These are phyloP conservation scores for Diplodia seriata DNA, from an alignment of 2,329 filamentous ascomycete species.

Conservation along the genomic window DNA sequence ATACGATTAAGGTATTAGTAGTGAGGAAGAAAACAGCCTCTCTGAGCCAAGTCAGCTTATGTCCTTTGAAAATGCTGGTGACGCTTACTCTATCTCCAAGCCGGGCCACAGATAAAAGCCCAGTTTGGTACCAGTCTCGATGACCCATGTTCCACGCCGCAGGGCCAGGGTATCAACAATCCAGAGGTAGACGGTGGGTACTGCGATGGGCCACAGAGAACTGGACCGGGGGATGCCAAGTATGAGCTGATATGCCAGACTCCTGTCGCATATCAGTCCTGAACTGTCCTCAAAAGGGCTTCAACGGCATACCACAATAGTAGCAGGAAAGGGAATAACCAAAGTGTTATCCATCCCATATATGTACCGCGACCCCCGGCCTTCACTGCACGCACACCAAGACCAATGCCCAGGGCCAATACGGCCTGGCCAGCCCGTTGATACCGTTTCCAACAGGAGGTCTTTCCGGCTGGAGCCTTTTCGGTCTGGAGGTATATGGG, in stretches of 20 bases:
- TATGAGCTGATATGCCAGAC: conserved; percentile 68
- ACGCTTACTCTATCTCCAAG: conserved; percentile 67
- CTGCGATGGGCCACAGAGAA: conserved; percentile 64
- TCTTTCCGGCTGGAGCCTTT: neutral
- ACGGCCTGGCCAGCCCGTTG: conserved; percentile 58
- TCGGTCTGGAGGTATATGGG: conserved; percentile 59
- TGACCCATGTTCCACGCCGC: conserved; percentile 73
- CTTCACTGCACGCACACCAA: conserved; percentile 57
- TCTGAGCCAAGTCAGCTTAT: conserved; percentile 37
- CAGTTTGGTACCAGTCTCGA: conserved; percentile 71
- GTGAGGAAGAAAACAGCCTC: conserved; percentile 76
- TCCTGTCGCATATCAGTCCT: conserved; percentile 48
- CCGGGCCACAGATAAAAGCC: conserved; percentile 67
- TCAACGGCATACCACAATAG: conserved; percentile 60
- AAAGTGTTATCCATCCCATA: conserved; percentile 71
- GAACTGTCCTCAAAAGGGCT: too few species aligned
- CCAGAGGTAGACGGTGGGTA: conserved; percentile 75
- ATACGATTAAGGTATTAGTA: conserved; percentile 73
- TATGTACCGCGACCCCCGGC: conserved; percentile 65
- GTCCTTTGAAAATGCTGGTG: neutral
- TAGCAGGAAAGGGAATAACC: conserved; percentile 71
- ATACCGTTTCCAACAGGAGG: conserved; percentile 38
- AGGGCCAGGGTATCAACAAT: conserved; percentile 73
- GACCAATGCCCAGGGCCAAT: conserved; percentile 49
- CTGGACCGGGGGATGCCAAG: conserved; percentile 64